Base-by-base conservation (phyloP, 805 yeast genomes). In the Lachancea thermotolerans region DNA sequence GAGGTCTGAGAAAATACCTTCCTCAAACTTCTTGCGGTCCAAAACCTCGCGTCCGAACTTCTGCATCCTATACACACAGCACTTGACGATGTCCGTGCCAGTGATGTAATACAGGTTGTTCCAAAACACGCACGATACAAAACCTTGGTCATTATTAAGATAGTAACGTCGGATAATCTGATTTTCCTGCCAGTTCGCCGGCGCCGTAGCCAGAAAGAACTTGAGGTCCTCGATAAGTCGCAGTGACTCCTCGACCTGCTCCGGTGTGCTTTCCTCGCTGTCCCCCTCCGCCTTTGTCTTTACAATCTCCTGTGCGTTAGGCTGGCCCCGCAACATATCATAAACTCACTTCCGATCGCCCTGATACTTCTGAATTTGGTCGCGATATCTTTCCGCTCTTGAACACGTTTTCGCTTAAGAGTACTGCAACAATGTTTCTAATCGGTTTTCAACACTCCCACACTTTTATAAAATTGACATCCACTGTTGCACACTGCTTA, bases 21-120 rank as follows among this genome's bases (percentile, higher is more conserved):
- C 99, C 69, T 91, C 98, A 60, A 91, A 91, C 67, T 93, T 91
- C 67, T 93, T 90, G 55, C 95, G 73, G 63, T 93, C 96, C 15
- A 77, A 64, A 18, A 93, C 80, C 49, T 77, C 77, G 50, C 98
- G 73, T 0, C 99, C 99, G 69, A 91, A 86, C 54, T 88, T 89
- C 55, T 82, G 83, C 68, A 91, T 85, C 53, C 91, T 79, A 64
- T 85, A 93, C 14, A 89, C 84, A 41, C 91, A 78, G 63, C 96
- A 87, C 47, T 96, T 79, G 39, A 93, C 96, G 47, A 91, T 90
- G 69, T 93, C 98, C 0, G 98, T 91, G 2, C 98, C 98, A 0
- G 98, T 91, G 40, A 91, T 77, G 66, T 85, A 90, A 62, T 84
- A 91, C 11, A 90, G 69, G 58, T 85, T 84, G 57, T 88, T 85